Evolutionary conservation across 2,329 filamentous ascomycete genomes (phyloP), one percentile per base, ranked within the genome.

Genomic region (Penicillium sp.): DNA sequence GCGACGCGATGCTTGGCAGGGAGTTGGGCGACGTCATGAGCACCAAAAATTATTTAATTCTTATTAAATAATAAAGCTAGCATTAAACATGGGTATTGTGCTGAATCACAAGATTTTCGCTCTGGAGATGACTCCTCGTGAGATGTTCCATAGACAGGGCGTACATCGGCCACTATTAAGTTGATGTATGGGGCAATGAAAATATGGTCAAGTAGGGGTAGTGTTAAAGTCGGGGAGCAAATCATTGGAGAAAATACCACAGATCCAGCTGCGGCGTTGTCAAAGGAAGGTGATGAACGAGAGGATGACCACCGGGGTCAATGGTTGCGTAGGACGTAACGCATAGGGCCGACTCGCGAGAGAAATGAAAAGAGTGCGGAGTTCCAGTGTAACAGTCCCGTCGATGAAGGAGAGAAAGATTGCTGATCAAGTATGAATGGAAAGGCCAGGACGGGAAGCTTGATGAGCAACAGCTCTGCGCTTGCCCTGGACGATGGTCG

Each of bases 401-500:
- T 12, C 9, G 5, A 22, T 5, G n/a, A 17, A 34, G 9, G 12
- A 17, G 2, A 10, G 9, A 32, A 10, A 10, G 15, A 11, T 14
- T 11, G 12, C 22, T 14, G 14, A 30, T 51, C 38, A 52, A 26
- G 48, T 41, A 3, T 43, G 47, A 26, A 51, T 41, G 12, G 51
- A 45, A 9, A 51, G 32, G 4, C 49, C 45, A 7, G 49, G 47
- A 32, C 49, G 42, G 11, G 49, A 6, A 28, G 42, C 27, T 20
- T 46, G 46, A n/a, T 31, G 49, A 10, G 53, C 41, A 12, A 57
- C 65, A n/a, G 51, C 58, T 45, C 56, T 52, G 23, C 63, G 61
- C 41, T 61, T 65, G 26, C 69, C 67, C 46, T 70, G 67, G 13
- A 72, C 68, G 20, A 74, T 74, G 30, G 77, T 75, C 56, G 78